Evolutionary conservation across 306 rosid genomes (phyloP), one percentile per base, ranked within the genome.

Genomic region (Coriaria nepalensis): DNA sequence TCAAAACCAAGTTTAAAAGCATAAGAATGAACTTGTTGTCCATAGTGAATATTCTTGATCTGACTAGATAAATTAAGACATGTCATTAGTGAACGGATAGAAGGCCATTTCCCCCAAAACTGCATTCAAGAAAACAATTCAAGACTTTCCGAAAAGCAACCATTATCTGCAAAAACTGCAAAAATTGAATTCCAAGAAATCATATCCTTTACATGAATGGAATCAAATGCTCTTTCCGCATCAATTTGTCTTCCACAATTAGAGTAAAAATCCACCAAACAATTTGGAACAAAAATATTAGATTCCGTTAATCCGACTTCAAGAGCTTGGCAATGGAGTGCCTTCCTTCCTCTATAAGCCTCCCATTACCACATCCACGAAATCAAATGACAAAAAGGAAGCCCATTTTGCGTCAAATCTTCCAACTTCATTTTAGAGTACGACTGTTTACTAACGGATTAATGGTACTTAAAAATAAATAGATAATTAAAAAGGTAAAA

Each of bases 111-210:
- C 53, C 75, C 87, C 75, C 72, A 67, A 14, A 62, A 10, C 57
- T 71, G 84, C 95, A 81, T 90, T 58, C 33, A 48, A 39, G 64
- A 53, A 61, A 81, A 77, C 12, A 70, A 49, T 51, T 69, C 62
- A 46, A 79, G 58, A 53, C 87, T 77, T 37, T 77, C 75, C 33
- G 14, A 10, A 33, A 65, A 54, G 37, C 75, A 47, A 62, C 57
- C 52, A 8, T 52, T 69, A 5, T 71, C 78, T 0, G 80, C 71
- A 53, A 63, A 51, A 45, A 81, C 87, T 60, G 61, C 72, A 63
- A 79, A 71, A 49, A 90, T 60, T 10, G 95, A 90, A 60, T 84
- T 88, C 95, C 95, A 90, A 4, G 97, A 90, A 74, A 84, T 90
- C 54, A 84, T 82, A 60, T 79, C 78, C 49, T 67, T 60, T 36